Evolutionary conservation across 2,329 filamentous ascomycete species (phyloP).

Genomic region (Pseudocercospora fuligena): DNA sequence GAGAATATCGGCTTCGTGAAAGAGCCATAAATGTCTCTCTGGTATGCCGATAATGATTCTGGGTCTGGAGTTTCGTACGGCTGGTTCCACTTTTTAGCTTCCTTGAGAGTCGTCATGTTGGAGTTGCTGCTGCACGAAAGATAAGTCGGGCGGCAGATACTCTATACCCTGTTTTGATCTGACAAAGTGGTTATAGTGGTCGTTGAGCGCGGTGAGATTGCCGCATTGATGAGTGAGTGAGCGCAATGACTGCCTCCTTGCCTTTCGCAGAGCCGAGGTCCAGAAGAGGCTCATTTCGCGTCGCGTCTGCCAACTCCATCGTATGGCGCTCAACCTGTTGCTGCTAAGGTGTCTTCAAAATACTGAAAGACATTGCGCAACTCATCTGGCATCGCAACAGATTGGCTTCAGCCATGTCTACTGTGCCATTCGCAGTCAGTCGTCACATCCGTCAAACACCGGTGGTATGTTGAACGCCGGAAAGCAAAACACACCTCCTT

Average conservation of each 20-base stretch:
- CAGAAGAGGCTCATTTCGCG: background rate
- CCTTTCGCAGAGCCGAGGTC: constrained; percentile 1
- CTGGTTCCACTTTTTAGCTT: constrained; percentile 27
- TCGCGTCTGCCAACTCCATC: background rate
- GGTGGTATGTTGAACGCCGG: too few relatives aligned
- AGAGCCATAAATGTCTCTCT: constrained; percentile 44
- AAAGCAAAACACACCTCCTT: background rate
- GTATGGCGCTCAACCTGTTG: background rate
- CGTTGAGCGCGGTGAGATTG: background rate
- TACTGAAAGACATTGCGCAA: too few relatives aligned
- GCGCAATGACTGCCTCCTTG: background rate
- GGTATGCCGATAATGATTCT: constrained; percentile 37
- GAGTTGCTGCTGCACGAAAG: background rate
- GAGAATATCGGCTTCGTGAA: constrained; percentile 46
- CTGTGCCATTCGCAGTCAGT: background rate
- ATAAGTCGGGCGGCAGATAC: background rate
- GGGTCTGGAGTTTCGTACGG: constrained; percentile 43
- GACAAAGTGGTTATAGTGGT: background rate
- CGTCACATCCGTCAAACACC: background rate
- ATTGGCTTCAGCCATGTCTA: background rate
- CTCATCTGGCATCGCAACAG: too few relatives aligned
- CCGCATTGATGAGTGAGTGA: background rate
- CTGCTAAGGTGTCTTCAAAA: background rate
- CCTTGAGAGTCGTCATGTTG: constrained; percentile 26
- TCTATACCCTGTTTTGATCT: background rate